These are phyloP conservation scores for Nakaseomyces kungkrabaensis DNA, from an alignment of 1,139 yeast genomes.

Conservation along the genomic window DNA sequence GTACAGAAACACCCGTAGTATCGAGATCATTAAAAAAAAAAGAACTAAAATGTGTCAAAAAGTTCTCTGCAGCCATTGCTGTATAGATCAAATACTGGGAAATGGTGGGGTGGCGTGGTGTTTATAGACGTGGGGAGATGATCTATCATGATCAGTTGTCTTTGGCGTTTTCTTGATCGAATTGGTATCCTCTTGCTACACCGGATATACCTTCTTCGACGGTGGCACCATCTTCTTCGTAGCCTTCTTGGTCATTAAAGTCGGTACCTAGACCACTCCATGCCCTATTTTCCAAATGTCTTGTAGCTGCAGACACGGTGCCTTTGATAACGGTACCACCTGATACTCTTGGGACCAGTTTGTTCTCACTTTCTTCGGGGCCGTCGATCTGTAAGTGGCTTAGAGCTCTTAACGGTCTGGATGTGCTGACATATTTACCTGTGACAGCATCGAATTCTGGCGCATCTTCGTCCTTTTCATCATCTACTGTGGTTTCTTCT, in stretches of 20 bases:
- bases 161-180: constrained; percentile 17
- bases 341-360: constrained; percentile 41
- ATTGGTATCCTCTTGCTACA: constrained; percentile 71
- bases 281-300: constrained; percentile 54
- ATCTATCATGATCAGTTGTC: not conserved
- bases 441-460: constrained; percentile 88
- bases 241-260: constrained; percentile 38
- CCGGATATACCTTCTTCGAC: constrained; percentile 80
- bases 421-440: constrained; percentile 57
- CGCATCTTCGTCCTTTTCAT: constrained; percentile 46
- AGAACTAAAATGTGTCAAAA: too few species aligned
- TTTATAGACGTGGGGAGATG: too few species aligned
- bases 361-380: constrained; percentile 26
- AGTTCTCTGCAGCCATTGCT: too few species aligned
- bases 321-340: constrained; percentile 52
- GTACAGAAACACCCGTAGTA: too few species aligned
- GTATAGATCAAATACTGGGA: too few species aligned
- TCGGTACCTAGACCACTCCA: constrained; percentile 96
- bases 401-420: constrained; percentile 65
- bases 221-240: constrained; percentile 51
- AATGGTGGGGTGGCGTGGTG: too few species aligned
- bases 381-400: constrained; percentile 51
- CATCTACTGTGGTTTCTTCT: constrained; percentile 8
- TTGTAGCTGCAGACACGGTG: constrained; percentile 86
- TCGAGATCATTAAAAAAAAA: too few species aligned